Conservation (phyloP, 805 yeast species). For the Dipodascopsis uninucleata region DNA sequence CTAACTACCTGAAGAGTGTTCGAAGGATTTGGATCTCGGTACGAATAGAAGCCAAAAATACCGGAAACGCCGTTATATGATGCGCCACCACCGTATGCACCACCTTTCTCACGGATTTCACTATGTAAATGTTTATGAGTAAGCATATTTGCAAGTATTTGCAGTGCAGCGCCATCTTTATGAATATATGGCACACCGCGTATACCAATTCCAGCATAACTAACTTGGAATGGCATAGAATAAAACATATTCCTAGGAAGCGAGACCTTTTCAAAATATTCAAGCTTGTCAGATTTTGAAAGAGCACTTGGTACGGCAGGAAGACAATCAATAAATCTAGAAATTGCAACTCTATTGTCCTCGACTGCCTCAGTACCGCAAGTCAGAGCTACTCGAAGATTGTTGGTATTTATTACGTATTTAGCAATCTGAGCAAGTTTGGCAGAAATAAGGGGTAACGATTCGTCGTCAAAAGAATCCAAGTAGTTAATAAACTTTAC, state of each 20-base stretch:
- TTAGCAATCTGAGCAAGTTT: constrained; percentile 43
- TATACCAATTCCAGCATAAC: constrained; percentile 68
- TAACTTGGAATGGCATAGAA: constrained; percentile 81
- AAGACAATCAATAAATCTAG: constrained; percentile 6
- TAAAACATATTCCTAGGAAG: constrained; percentile 46
- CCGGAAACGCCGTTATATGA: constrained; percentile 79
- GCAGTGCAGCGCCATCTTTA: constrained; percentile 80
- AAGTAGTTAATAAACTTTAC: constrained; percentile 64
- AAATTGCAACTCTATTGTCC: constrained; percentile 14
- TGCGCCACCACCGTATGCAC: constrained; percentile 98
- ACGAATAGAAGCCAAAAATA: constrained; percentile 74
- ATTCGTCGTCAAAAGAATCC: constrained; percentile 48
- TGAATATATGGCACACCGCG: constrained; percentile 64
- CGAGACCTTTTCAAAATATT: neutral
- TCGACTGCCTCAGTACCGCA: constrained; percentile 46
- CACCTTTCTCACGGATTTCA: constrained; percentile 90
- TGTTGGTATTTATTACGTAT: constrained; percentile 21
- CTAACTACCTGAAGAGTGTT: constrained; percentile 62
- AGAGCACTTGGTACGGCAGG: constrained; percentile 13
- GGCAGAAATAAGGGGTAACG: constrained; percentile 57
- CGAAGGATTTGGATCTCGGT: constrained; percentile 86
- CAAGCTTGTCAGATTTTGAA: constrained; percentile 22
- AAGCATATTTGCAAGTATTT: constrained; percentile 72
- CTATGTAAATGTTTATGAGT: constrained; percentile 82
- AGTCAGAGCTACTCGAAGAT: constrained; percentile 52